Evolutionary conservation across 139 green algal species (phyloP), one percentile per base, ranked within the genome.

Genomic region (Auxenochlorella pyrenoidosa): DNA sequence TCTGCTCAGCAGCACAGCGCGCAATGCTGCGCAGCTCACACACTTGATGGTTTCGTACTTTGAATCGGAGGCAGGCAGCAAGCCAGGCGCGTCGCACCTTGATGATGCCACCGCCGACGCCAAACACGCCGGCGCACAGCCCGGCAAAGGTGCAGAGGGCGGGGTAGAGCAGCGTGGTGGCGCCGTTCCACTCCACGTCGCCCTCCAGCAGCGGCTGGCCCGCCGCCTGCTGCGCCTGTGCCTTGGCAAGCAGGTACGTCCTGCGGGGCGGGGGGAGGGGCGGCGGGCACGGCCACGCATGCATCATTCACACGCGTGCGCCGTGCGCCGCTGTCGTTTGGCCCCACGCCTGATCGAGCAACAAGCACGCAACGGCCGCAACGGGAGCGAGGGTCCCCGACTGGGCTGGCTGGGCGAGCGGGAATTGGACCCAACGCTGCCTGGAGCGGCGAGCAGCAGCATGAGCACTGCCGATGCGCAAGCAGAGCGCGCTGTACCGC

Each of bases 41-140:
- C n/a, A n/a, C n/a, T n/a, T n/a, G n/a, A n/a, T n/a, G n/a, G n/a
- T n/a, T n/a, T n/a, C n/a, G n/a, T n/a, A n/a, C n/a, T n/a, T n/a
- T n/a, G n/a, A n/a, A n/a, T n/a, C n/a, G n/a, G n/a, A n/a, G n/a
- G n/a, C n/a, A n/a, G n/a, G 3, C 26, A 63, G 15, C 54, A 24
- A 8, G 2, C 54, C 54, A 22, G 3, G 54, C 54, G 2, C 54
- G 13, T 2, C 54, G 2, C 78, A 83, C 59, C 75, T 88, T 95
- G 60, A 97, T 78, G 71, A 96, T 95, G 81, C 94, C 94, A 58
- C 94, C 94, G 18, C 94, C 94, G 41, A 96, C 89, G 58, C 93
- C 93, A 93, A 96, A 96, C 79, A 93, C 79, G 43, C 91, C 92
- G 1, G 93, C 93, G 2, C 92, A 73, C n/a, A 96, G 81, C 18